Evolutionary conservation across 2,329 filamentous ascomycete species (phyloP).

Genomic region (Fusarium brevicatenulatum): DNA sequence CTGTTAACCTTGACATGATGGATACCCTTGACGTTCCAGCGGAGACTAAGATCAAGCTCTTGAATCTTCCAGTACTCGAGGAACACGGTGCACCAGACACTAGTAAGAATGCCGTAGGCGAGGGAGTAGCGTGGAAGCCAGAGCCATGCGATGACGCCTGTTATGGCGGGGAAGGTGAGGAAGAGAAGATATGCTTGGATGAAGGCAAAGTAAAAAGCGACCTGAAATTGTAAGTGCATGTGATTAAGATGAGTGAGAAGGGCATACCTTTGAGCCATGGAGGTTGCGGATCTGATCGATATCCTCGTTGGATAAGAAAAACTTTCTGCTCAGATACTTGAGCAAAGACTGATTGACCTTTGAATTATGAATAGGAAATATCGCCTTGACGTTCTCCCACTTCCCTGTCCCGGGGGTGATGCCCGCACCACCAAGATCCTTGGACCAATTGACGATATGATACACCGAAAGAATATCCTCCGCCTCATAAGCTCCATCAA

Average conservation of each 20-base stretch:
- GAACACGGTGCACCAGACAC: slow-evolving; percentile 77
- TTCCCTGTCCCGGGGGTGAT: slow-evolving; percentile 67
- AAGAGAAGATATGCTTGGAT: slow-evolving; percentile 80
- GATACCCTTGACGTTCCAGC: slow-evolving; percentile 78
- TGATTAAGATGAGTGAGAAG: rapidly evolving
- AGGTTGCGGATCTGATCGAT: slow-evolving; percentile 70
- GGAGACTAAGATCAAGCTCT: slow-evolving; percentile 74
- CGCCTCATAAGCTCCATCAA: slow-evolving; percentile 65
- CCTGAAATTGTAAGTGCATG: slow-evolving; percentile 47
- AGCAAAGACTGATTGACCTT: slow-evolving; percentile 66
- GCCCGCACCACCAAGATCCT: slow-evolving; percentile 68
- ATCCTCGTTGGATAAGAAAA: slow-evolving; percentile 61
- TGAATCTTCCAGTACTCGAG: slow-evolving; percentile 84
- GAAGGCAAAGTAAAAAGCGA: slow-evolving; percentile 87
- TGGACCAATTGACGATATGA: slow-evolving; percentile 70
- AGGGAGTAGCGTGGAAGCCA: slow-evolving; percentile 76
- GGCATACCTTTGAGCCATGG: slow-evolving; percentile 65
- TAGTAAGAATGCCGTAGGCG: slow-evolving; percentile 72
- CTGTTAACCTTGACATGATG: slow-evolving; percentile 73
- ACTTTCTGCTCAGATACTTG: slow-evolving; percentile 63
- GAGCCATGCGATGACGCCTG: slow-evolving; percentile 75
- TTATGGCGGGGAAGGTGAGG: slow-evolving; percentile 73
- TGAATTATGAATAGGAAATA: slow-evolving; percentile 72
- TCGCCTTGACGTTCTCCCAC: slow-evolving; percentile 69
- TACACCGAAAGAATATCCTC: slow-evolving; percentile 78